phyloP scores from a whole-genome alignment of 75 land plant species.

The Pinus albicaulis region DNA sequence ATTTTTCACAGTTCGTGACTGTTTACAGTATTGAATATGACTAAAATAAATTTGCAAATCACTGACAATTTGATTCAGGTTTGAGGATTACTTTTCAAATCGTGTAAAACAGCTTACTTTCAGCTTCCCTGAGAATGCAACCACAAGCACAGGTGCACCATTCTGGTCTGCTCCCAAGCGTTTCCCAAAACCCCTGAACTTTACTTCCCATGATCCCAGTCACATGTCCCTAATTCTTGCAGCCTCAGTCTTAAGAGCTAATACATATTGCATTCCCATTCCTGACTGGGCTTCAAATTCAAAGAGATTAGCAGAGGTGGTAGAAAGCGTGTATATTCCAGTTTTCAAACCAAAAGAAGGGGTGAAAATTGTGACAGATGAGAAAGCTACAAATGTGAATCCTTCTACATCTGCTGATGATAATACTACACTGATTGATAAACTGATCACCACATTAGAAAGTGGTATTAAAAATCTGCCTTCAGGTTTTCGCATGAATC shows the following conservation, averaged over 20 bases:
- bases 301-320: conserved; percentile 53
- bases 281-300: conserved; percentile 73
- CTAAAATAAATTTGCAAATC: too few relatives aligned
- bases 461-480: conserved; percentile 43
- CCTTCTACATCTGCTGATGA: conserved; percentile 40
- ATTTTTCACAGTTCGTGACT: background rate
- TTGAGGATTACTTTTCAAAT: conserved; percentile 93
- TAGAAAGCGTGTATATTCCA: conserved; percentile 58
- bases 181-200: conserved; percentile 72
- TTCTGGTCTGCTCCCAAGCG: conserved; percentile 88
- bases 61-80: conserved; percentile 31
- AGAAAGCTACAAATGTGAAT: conserved; percentile 69
- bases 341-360: conserved; percentile 75
- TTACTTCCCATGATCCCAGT: conserved; percentile 50
- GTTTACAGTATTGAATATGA: too few relatives aligned
- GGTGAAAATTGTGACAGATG: conserved; percentile 87
- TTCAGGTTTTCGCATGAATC: conserved; percentile 52
- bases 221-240: conserved; percentile 67
- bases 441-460: conserved; percentile 55
- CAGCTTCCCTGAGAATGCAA: conserved; percentile 90
- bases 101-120: conserved; percentile 89
- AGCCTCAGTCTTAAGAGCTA: conserved; percentile 73
- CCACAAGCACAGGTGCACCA: conserved; percentile 73
- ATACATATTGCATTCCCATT: conserved; percentile 69
- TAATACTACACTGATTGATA: conserved; percentile 66